Conservation (phyloP, 1,139 yeast genomes). For the Meyerozyma guilliermondii region DNA sequence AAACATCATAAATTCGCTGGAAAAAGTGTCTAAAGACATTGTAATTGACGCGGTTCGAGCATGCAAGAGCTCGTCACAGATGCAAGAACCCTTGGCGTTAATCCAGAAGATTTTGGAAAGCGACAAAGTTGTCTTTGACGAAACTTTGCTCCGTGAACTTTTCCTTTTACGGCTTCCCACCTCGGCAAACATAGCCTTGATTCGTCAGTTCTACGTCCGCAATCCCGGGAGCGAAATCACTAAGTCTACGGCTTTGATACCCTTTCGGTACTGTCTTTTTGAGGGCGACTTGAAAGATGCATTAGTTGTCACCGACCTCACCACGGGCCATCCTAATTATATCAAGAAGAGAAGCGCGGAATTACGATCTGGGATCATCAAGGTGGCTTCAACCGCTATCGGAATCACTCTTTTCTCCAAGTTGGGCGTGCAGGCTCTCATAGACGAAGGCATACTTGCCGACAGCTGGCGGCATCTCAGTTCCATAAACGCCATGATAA, state of each 20-base stretch:
- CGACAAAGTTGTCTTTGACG: constrained; percentile 17
- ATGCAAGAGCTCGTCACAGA: constrained; percentile 17
- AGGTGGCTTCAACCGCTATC: constrained; percentile 27
- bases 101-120: constrained; percentile 15
- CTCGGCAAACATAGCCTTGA: constrained; percentile 11
- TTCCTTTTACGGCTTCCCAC: constrained; percentile 33
- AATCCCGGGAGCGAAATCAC: constrained; percentile 33
- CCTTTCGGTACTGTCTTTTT: constrained; percentile 55
- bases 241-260: constrained; percentile 49
- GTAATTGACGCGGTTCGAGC: constrained; percentile 19
- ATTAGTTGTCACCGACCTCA: constrained; percentile 51
- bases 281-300: constrained; percentile 58
- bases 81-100: constrained; percentile 7
- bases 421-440: constrained; percentile 32
- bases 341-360: constrained; percentile 25
- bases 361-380: constrained; percentile 24
- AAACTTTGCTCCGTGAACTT: constrained; percentile 22
- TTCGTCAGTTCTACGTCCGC: constrained; percentile 30
- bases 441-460: constrained; percentile 27
- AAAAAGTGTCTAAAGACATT: constrained; percentile 4
- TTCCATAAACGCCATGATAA: constrained; percentile 56
- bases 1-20: neutral
- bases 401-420: constrained; percentile 35
- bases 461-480: constrained; percentile 40
- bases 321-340: constrained; percentile 56